phyloP scores from a whole-genome alignment of 768 basidiomycete genomes.

The Phanerochaete carnosa region DNA sequence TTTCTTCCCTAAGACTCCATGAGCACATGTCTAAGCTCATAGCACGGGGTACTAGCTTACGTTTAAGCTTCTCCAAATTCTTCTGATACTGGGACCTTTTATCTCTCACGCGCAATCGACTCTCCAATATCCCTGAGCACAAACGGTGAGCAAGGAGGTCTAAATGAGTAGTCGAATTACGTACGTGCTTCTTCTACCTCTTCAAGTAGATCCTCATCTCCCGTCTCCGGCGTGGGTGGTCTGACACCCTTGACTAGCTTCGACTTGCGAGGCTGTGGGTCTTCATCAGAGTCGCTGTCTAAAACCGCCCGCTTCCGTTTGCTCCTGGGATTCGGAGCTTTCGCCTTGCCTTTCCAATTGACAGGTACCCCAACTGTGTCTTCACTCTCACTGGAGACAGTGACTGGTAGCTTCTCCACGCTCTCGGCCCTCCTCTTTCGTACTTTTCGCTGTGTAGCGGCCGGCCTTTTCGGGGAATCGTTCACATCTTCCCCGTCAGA shows the following conservation, averaged over 20 bases:
- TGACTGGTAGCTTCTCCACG: neutral
- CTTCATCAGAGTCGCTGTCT: conserved; percentile 31
- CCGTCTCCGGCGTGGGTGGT: conserved; percentile 34
- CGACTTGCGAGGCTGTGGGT: conserved; percentile 32
- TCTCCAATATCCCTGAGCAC: conserved; percentile 55
- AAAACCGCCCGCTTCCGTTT: conserved; percentile 16
- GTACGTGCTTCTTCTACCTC: conserved; percentile 58
- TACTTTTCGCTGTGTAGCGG: conserved; percentile 13
- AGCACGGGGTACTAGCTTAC: conserved; percentile 35
- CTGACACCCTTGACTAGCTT: conserved; percentile 42
- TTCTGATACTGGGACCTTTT: conserved; percentile 60
- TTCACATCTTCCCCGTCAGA: conserved; percentile 17
- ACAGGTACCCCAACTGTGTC: conserved; percentile 12
- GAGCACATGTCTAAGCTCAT: neutral
- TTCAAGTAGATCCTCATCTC: conserved; percentile 38
- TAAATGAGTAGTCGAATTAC: conserved; percentile 15
- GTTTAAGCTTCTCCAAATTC: conserved; percentile 63
- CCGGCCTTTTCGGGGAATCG: conserved; percentile 20
- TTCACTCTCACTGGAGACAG: neutral
- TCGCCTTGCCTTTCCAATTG: conserved; percentile 16
- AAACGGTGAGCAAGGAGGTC: neutral
- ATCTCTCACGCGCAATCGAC: conserved; percentile 57
- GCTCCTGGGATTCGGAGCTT: conserved; percentile 11
- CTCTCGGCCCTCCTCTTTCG: conserved; percentile 15
- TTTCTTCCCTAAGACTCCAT: conserved; percentile 37